Conservation (phyloP, 202 grass and related monocot genomes). For the Elaeis oleifera region DNA sequence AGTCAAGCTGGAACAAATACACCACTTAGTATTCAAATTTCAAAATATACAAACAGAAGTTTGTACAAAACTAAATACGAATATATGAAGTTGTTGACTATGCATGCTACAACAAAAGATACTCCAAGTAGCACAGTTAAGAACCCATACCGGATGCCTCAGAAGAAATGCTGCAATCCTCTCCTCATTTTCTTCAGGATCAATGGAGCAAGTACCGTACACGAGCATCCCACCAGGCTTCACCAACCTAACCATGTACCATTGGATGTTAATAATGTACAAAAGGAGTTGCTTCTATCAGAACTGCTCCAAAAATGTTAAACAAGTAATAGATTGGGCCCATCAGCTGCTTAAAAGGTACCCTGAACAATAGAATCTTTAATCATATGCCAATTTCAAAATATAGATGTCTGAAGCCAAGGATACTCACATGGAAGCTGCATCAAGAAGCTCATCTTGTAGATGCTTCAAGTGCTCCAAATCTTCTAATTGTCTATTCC, state of each 20-base stretch:
- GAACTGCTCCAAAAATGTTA: too few species aligned
- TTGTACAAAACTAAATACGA: too few species aligned
- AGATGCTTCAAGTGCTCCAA: constrained; percentile 64
- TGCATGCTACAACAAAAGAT: too few species aligned
- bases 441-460: constrained; percentile 85
- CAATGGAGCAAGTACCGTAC: constrained; percentile 94
- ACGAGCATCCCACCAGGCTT: constrained; percentile 79
- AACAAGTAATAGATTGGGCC: too few species aligned
- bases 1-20: too few species aligned
- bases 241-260: constrained; percentile 52
- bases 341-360: not conserved
- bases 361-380: not conserved
- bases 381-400: constrained; percentile 2
- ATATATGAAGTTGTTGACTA: too few species aligned
- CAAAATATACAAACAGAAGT: too few species aligned
- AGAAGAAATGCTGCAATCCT: constrained; percentile 67
- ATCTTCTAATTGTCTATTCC: constrained; percentile 89
- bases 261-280: not conserved
- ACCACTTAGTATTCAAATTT: too few species aligned
- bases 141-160: constrained; percentile 49
- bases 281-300: not conserved
- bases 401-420: not conserved
- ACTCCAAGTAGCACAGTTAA: too few species aligned
- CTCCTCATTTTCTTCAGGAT: constrained; percentile 73
- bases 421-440: constrained; percentile 53